Conservation (phyloP, 805 yeast species). For the Candida loeiensis region DNA sequence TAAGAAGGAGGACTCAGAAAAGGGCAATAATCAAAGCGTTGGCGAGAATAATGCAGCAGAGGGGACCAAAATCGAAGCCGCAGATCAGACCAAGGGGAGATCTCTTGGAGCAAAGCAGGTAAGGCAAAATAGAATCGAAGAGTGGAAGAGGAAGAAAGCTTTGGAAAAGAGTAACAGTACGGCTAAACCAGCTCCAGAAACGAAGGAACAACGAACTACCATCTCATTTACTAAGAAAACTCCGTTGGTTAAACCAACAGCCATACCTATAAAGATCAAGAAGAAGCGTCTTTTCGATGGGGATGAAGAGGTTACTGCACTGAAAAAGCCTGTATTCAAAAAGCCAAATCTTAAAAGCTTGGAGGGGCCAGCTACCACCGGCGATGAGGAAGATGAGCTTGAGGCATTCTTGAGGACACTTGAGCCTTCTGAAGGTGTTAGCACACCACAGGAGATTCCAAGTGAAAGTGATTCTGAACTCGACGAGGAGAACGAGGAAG, state of each 20-base stretch:
- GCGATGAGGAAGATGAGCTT: slow-evolving; percentile 20
- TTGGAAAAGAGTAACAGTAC: background rate
- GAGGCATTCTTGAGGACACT: slow-evolving; percentile 13
- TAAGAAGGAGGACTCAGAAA: slow-evolving; percentile 1
- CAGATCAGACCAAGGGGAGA: too few species aligned
- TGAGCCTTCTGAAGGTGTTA: background rate
- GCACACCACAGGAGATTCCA: background rate
- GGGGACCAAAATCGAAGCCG: too few species aligned
- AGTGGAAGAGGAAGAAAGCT: slow-evolving; percentile 47
- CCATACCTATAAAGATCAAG: background rate
- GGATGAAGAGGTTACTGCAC: slow-evolving; percentile 6
- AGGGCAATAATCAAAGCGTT: background rate
- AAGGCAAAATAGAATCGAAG: slow-evolving; percentile 42
- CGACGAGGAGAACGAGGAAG: slow-evolving; percentile 20
- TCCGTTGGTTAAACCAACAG: background rate
- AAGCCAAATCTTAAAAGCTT: slow-evolving; percentile 7
- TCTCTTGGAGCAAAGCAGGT: slow-evolving; percentile 18
- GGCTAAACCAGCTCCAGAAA: background rate
- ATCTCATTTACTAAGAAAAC: background rate
- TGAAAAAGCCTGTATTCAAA: slow-evolving; percentile 8
- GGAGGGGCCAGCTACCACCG: slow-evolving; percentile 22
- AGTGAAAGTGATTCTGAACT: slow-evolving; percentile 12
- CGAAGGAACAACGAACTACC: slow-evolving; percentile 1
- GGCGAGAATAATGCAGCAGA: background rate
- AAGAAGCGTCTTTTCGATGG: slow-evolving; percentile 7